Conservation (phyloP, 495 filamentous ascomycete genomes). For the Paragyromitra xinjiangensis region DNA sequence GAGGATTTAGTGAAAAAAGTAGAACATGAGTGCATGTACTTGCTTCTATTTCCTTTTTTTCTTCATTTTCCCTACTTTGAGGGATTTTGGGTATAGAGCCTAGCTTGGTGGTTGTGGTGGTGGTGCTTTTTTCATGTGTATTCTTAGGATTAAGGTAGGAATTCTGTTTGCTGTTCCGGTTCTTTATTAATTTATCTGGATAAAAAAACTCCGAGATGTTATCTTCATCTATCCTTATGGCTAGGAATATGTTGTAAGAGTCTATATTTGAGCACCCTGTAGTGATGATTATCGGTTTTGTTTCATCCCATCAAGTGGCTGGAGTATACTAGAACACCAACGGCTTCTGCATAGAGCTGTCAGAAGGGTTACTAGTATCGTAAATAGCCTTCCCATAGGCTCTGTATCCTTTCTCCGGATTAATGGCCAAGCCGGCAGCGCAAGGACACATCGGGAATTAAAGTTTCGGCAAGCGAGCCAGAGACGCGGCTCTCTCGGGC, state of each 20-base stretch:
- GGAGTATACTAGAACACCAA: not conserved
- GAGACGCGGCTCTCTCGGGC: conserved; percentile 20
- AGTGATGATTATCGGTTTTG: too few relatives aligned
- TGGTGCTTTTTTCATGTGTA: not conserved
- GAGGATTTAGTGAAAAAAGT: conserved; percentile 19
- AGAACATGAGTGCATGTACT: conserved; percentile 20
- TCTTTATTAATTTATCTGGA: not conserved
- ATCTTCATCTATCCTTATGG: conserved; percentile 2
- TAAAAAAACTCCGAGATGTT: conserved; percentile 3
- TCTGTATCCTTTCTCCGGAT: not conserved
- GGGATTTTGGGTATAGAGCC: conserved; percentile 20
- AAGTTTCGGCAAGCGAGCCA: conserved; percentile 37
- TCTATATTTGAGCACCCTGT: not conserved
- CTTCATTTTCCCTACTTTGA: conserved; percentile 12
- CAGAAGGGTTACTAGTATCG: not conserved
- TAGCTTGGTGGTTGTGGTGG: conserved; percentile 10
- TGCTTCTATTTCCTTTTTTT: conserved; percentile 5
- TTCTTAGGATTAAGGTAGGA: conserved; percentile 3
- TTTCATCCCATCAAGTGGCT: conserved; percentile 1
- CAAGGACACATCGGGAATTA: conserved; percentile 41
- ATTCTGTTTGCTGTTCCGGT: conserved; percentile 11
- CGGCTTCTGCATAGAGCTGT: not conserved
- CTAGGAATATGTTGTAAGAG: too few relatives aligned
- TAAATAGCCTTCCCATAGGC: not conserved
- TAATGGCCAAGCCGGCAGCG: conserved; percentile 26